Conservation (phyloP, 129 eudicot genomes). For the Flaveria robusta region DNA sequence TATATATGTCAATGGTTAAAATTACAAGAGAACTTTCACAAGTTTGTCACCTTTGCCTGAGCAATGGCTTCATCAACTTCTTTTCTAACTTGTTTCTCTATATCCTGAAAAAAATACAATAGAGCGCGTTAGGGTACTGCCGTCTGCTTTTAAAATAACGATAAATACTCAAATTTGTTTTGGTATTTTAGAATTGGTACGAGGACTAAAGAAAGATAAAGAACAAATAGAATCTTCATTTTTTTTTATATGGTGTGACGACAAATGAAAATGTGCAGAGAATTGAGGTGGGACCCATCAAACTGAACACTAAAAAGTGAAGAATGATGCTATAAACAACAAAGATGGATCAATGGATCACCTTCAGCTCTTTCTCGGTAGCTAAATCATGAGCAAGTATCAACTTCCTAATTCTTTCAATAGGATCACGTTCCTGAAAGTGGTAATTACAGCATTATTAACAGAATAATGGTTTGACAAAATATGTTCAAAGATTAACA, state of each 20-base stretch:
- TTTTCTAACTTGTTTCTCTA: slow-evolving; percentile 81
- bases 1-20: not conserved
- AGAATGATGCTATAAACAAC: not conserved
- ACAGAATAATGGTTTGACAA: not conserved
- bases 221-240: not conserved
- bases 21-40: not conserved
- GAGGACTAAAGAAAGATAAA: too few species aligned
- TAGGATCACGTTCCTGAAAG: slow-evolving; percentile 94
- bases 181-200: too few species aligned
- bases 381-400: slow-evolving; percentile 83
- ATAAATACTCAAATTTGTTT: not conserved
- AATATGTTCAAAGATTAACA: not conserved
- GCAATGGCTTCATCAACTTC: slow-evolving; percentile 98
- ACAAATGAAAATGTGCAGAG: not conserved
- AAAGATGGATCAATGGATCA: slow-evolving; percentile 20
- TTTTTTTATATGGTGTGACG: not conserved
- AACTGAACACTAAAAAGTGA: not conserved
- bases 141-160: not conserved
- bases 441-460: not conserved
- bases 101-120: slow-evolving; percentile 52
- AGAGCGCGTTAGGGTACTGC: not conserved
- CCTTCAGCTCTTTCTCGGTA: slow-evolving; percentile 90
- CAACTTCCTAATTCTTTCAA: slow-evolving; percentile 87
- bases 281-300: not conserved
- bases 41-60: slow-evolving; percentile 72